Conservation (phyloP, 2,329 filamentous ascomycete genomes). For the Pseudogymnoascus sp. region DNA sequence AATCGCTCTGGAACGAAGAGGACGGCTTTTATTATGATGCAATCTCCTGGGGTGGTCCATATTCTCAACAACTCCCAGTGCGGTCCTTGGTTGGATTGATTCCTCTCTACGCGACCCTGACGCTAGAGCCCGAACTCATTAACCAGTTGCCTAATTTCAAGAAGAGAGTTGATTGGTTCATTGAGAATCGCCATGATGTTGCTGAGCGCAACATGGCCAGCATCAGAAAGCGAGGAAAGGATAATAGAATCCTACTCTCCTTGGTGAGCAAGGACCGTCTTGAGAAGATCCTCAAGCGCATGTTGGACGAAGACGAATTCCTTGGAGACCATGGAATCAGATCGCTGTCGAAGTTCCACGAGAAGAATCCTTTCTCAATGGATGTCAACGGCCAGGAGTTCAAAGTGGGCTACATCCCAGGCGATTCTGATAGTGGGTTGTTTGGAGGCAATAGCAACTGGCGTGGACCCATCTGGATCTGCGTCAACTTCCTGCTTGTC, state of each 20-base stretch:
- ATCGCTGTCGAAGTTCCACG: conserved; percentile 85
- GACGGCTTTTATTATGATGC: conserved; percentile 99
- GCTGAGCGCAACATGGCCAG: conserved; percentile 92
- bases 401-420: conserved; percentile 80
- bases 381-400: conserved; percentile 89
- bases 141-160: conserved; percentile 90
- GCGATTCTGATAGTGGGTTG: conserved; percentile 91
- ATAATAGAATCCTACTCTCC: conserved; percentile 76
- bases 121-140: conserved; percentile 87
- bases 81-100: conserved; percentile 89
- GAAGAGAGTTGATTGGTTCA: conserved; percentile 88
- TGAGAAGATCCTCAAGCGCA: conserved; percentile 77
- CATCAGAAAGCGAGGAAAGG: conserved; percentile 84
- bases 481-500: conserved; percentile 89
- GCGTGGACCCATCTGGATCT: conserved; percentile 92
- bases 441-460: conserved; percentile 98
- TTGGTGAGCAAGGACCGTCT: conserved; percentile 91
- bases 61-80: conserved; percentile 86
- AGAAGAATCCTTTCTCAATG: conserved; percentile 88
- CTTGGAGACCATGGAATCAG: conserved; percentile 84
- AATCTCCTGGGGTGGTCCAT: conserved; percentile 91
- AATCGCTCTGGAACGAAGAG: conserved; percentile 91
- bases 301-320: conserved; percentile 93
- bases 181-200: conserved; percentile 77
- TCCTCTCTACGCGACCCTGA: conserved; percentile 84